Conservation (phyloP, 257 asterid genomes). For the Rubia yunnanensis region DNA sequence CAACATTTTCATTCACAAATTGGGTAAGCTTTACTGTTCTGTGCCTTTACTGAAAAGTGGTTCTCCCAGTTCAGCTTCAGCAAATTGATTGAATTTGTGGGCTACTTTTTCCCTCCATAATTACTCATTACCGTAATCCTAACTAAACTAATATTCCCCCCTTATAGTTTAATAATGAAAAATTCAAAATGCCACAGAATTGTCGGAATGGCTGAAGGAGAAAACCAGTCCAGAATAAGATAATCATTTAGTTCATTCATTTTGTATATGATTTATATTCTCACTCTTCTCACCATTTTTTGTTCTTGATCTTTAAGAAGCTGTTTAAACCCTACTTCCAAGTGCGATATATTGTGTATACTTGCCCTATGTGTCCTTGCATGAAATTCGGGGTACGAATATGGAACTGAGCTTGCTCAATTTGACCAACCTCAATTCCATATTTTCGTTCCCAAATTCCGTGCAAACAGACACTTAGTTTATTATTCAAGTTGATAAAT, state of each 20-base stretch:
- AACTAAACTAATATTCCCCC: neutral
- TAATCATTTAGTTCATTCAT: too few species aligned
- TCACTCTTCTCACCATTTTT: too few species aligned
- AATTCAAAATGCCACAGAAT: constrained; percentile 4
- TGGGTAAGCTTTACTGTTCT: constrained; percentile 39
- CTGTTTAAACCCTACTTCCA: too few species aligned
- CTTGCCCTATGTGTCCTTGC: too few species aligned
- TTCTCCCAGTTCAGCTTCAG: constrained; percentile 3
- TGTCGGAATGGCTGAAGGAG: neutral
- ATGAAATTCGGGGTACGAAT: too few species aligned
- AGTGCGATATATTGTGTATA: too few species aligned
- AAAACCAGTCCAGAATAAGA: neutral
- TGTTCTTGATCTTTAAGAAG: too few species aligned
- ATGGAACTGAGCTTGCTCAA: too few species aligned
- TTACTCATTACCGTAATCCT: constrained; percentile 19
- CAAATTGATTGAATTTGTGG: neutral
- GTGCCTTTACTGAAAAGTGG: constrained; percentile 22
- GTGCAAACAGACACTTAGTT: neutral
- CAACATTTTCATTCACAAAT: constrained; percentile 46
- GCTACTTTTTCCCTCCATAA: constrained; percentile 15
- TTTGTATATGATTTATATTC: too few species aligned
- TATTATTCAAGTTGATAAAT: neutral
- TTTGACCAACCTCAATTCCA: neutral
- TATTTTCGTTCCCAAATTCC: neutral
- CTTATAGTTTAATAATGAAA: constrained; percentile 1